phyloP scores from a whole-genome alignment of 192 early-diverging fungal species.

The Coemansia sp. region DNA sequence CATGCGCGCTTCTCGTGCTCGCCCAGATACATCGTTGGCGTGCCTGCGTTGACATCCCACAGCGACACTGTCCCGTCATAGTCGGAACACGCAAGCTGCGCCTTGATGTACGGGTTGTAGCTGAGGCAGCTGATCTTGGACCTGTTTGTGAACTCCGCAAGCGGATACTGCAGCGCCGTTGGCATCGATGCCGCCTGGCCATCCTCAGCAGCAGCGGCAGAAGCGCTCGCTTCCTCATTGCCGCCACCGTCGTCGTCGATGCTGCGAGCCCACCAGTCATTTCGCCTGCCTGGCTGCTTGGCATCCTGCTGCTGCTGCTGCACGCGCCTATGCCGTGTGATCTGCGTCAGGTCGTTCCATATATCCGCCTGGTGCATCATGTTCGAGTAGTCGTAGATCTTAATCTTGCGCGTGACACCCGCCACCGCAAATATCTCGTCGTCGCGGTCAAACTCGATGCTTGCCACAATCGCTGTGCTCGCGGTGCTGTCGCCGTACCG shows the following conservation, averaged over 20 bases:
- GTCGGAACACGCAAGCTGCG: constrained; percentile 85
- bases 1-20: constrained; percentile 94
- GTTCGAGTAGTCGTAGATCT: constrained; percentile 84
- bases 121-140: constrained; percentile 94
- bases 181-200: constrained; percentile 24
- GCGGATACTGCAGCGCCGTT: constrained; percentile 73
- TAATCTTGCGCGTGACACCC: constrained; percentile 91
- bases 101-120: constrained; percentile 88
- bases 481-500: constrained; percentile 75
- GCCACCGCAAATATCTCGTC: constrained; percentile 93
- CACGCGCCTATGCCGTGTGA: constrained; percentile 12
- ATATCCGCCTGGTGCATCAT: constrained; percentile 51
- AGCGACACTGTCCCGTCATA: constrained; percentile 89
- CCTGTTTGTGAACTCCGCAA: constrained; percentile 73
- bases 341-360: constrained; percentile 40
- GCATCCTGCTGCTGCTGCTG: constrained; percentile 28
- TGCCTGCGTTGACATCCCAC: constrained; percentile 82
- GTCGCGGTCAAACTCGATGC: constrained; percentile 94
- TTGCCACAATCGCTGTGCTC: constrained; percentile 81
- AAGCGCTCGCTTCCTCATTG: constrained; percentile 4
- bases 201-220: constrained; percentile 13
- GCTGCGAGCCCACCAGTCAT: constrained; percentile 57
- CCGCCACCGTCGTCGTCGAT: constrained; percentile 12
- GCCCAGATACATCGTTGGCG: constrained; percentile 64
- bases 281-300: constrained; percentile 12